Evolutionary conservation across 192 early-diverging fungal genomes (phyloP), one percentile per base, ranked within the genome.

Genomic region (Mortierella claussenii): DNA sequence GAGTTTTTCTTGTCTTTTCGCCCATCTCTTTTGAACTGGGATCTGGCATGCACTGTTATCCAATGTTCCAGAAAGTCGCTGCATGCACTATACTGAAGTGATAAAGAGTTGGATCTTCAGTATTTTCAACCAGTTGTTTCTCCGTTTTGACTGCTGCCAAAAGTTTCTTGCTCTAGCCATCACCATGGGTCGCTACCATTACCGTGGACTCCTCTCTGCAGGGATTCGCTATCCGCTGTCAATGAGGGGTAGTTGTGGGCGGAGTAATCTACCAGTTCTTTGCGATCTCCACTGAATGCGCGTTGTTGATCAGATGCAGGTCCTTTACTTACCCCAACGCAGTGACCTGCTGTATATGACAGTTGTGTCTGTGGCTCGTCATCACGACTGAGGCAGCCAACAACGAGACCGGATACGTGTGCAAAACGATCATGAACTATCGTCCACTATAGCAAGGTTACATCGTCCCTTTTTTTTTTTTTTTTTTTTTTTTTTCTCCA

Each of bases 391-490:
- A 32, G 44, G 52, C 27, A 2, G 37, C 30, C 2, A 23, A 76
- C 37, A 76, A 76, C 34, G 51, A n/a, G 0, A 44, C 64, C 6
- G 65, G 73, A 3, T 61, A 33, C 13, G n/a, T 44, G 31, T 76
- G 73, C n/a, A 8, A 67, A 7, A 62, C 47, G 11, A 30, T 26
- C 0, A 76, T 67, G 73, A 42, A 76, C 65, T 60, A 49, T 66
- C 40, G 67, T 76, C 58, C 73, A 76, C 24, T 76, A 76, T 15
- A 33, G 66, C 58, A 76, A 76, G 47, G 67, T 76, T 33, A 65
- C 73, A n/a, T 67, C 73, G n/a, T n/a, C n/a, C 37, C 46, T 48
- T 48, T 23, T n/a, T 6, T 20, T 63, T 67, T 36, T 32, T 67
- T 47, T 56, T 76, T 32, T 67, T 76, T n/a, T 26, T 61, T 1